Evolutionary conservation across 257 asterid genomes (phyloP).

Genomic region (Leptodermis oblonga): DNA sequence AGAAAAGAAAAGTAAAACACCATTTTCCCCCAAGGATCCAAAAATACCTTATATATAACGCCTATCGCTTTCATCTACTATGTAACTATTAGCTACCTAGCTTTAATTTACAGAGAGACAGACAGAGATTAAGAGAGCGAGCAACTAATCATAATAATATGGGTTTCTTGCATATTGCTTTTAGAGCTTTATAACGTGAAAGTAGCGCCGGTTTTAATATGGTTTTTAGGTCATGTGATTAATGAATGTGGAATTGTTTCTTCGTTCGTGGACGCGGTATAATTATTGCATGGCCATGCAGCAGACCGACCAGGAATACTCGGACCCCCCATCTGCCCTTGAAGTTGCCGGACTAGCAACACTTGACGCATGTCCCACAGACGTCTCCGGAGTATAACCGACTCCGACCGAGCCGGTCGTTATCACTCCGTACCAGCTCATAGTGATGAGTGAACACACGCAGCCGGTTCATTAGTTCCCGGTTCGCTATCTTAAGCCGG

Average conservation of each 20-base stretch:
- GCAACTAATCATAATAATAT: background rate
- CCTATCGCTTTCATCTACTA: constrained; percentile 17
- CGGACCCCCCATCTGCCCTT: constrained; percentile 37
- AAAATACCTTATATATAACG: background rate
- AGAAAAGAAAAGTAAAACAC: background rate
- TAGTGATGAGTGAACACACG: constrained; percentile 41
- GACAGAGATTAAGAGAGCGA: background rate
- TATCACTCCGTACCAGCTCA: constrained; percentile 38
- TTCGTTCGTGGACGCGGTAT: constrained; percentile 21
- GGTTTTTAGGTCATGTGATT: constrained; percentile 24
- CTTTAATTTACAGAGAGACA: constrained; percentile 20
- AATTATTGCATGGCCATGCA: constrained; percentile 60
- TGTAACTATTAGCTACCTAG: constrained; percentile 3
- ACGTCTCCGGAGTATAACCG: constrained; percentile 56
- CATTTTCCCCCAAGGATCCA: background rate
- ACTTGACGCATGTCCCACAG: constrained; percentile 75
- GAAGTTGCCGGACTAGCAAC: constrained; percentile 58
- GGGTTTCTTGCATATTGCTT: constrained; percentile 14
- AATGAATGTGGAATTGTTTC: constrained; percentile 37
- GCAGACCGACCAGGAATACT: constrained; percentile 10
- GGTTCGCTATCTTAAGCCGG: constrained; percentile 54
- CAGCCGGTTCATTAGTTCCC: constrained; percentile 57
- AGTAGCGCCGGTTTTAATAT: constrained; percentile 9
- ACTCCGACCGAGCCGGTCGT: constrained; percentile 59
- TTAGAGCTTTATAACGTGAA: background rate